Percentiles rank a stretch among this genome's conserved stretches.
These are phyloP conservation scores for Cryptosporidium ubiquitum DNA, from an alignment of 169 alveolate genomes.

Conservation along the genomic window DNA sequence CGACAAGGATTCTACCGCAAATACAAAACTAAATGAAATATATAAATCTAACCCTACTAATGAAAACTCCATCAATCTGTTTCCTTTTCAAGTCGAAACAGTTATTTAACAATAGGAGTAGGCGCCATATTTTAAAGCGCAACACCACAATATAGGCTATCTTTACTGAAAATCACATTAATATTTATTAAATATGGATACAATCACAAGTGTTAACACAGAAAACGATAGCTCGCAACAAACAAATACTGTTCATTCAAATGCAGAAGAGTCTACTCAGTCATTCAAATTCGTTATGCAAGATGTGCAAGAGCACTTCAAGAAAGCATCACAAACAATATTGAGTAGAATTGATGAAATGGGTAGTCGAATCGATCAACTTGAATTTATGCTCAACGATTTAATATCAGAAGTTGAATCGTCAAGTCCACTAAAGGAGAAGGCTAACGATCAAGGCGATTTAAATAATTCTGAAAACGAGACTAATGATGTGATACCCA, in stretches of 20 bases:
- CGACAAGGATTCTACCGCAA: constrained; percentile 1
- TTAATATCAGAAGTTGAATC: constrained; percentile 47
- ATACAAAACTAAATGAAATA: not conserved
- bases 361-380: constrained; percentile 75
- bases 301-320: constrained; percentile 75
- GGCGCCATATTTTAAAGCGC: constrained; percentile 8
- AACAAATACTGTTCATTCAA: not conserved
- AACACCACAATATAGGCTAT: not conserved
- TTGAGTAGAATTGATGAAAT: constrained; percentile 77
- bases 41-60: not conserved
- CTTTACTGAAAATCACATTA: not conserved
- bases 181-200: not conserved
- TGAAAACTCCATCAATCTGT: not conserved
- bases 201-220: not conserved
- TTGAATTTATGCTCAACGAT: constrained; percentile 73
- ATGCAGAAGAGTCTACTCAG: not conserved
- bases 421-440: constrained; percentile 12
- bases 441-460: not conserved
- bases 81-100: constrained; percentile 27
- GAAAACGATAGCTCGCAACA: constrained; percentile 23
- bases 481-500: not conserved
- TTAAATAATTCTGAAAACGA: not conserved
- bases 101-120: not conserved
- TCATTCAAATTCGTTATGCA: constrained; percentile 29
- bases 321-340: constrained; percentile 73